These are phyloP conservation scores for Typha latifolia DNA, from an alignment of 176 grass and related monocot genomes.

Conservation along the genomic window DNA sequence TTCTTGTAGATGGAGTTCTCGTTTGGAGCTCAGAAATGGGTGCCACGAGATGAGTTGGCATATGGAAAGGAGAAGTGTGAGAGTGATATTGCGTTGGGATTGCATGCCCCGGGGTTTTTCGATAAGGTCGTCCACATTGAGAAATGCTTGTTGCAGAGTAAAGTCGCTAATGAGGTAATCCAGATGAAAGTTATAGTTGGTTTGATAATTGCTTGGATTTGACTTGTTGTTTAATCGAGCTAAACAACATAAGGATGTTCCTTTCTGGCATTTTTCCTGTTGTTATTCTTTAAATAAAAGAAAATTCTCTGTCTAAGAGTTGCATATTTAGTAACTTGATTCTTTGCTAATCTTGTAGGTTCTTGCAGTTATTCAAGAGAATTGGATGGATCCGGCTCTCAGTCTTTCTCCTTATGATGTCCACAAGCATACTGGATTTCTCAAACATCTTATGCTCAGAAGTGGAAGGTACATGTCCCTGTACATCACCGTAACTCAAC, in stretches of 20 bases:
- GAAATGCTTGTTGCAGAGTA: constrained; percentile 83
- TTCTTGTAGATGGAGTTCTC: constrained; percentile 95
- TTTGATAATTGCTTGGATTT: background rate
- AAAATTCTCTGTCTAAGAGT: background rate
- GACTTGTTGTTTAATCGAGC: too few species aligned
- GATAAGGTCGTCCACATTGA: constrained; percentile 78
- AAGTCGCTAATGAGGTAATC: constrained; percentile 67
- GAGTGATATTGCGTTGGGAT: constrained; percentile 47
- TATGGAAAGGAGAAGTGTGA: constrained; percentile 10
- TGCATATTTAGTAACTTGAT: constrained; percentile 9
- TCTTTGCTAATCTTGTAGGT: constrained; percentile 79
- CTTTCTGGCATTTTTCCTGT: background rate
- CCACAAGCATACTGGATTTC: constrained; percentile 65
- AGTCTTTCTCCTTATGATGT: constrained; percentile 61
- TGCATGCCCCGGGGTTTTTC: constrained; percentile 85
- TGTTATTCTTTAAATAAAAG: background rate
- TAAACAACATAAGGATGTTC: background rate
- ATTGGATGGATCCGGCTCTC: constrained; percentile 61
- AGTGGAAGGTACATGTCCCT: constrained; percentile 54
- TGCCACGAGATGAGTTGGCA: constrained; percentile 39
- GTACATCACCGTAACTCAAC: constrained; percentile 6
- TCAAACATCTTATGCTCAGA: constrained; percentile 92
- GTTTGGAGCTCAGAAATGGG: constrained; percentile 78
- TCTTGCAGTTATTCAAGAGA: constrained; percentile 96
- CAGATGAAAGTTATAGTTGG: background rate